Evolutionary conservation across 2,329 filamentous ascomycete genomes (phyloP), one percentile per base, ranked within the genome.

Genomic region (Verticillium alfalfae): DNA sequence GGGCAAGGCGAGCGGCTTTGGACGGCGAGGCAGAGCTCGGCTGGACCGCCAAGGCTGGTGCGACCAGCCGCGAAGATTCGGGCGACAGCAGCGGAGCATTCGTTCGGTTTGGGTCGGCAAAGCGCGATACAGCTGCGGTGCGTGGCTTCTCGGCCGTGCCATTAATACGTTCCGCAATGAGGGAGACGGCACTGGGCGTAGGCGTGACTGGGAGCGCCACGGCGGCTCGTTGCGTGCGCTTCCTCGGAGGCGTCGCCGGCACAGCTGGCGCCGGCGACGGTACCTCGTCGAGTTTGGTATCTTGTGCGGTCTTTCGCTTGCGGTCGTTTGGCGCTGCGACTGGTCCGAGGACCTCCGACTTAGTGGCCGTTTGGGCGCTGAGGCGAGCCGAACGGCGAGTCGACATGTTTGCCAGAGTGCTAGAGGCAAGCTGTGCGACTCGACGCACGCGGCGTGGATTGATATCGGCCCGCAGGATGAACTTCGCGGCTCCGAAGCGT

Each of bases 11-110:
- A 12, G 60, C 66, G 65, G 62, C 70, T 69, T 77, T 84, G 66
- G 75, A 81, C 68, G 75, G 83, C 66, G 74, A 85, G 68, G 70
- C 76, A 39, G 66, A 77, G 72, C 73, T 73, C 70, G 82, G 64
- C 70, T 78, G 49, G 7, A n/a, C 15, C 22, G 79, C 55, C 80
- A 78, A n/a, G 77, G 79, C 12, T 31, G 26, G 4, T 31, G 82
- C 79, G 31, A 90, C 76, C 8, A 91, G 70, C 55, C 85, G 81
- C 2, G 87, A 89, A 3, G 88, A 88, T 70, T 88, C 84, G 2
- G 90, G 89, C 0, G 90, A 91, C n/a, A 91, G 75, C 10, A 93
- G 79, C 1, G 85, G 81, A 1, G 89, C 90, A 71, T 92, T 92
- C 54, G 88, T 90, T 15, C 78, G 76, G 66, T 83, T 83, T 0